Conservation (phyloP, 148 eudicot genomes). For the Heliosperma pusillum region DNA sequence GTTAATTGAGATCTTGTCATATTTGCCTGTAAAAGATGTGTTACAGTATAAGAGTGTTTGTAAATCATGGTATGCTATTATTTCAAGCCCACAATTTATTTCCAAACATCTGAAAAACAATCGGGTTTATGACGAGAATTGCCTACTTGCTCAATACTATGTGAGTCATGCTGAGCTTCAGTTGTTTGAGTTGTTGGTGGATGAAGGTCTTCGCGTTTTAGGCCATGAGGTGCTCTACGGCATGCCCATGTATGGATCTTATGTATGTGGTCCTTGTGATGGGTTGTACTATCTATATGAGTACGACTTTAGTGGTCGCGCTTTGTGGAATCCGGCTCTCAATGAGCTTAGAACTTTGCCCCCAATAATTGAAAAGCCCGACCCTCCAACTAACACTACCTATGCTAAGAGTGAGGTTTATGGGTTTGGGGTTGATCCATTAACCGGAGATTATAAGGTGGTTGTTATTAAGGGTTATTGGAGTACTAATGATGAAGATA, state of each 20-base stretch:
- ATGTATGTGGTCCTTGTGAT: not conserved
- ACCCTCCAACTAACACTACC: not conserved
- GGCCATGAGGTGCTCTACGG: not conserved
- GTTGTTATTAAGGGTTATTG: not conserved
- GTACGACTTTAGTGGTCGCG: not conserved
- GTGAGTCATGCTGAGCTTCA: not conserved
- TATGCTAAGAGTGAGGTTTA: not conserved
- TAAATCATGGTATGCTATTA: not conserved
- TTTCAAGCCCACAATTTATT: not conserved
- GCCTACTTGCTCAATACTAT: not conserved
- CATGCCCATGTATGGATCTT: not conserved
- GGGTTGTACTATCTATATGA: not conserved
- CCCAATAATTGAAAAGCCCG: not conserved
- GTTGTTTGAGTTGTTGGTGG: constrained; percentile 4
- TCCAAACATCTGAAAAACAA: not conserved
- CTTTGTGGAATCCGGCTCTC: not conserved
- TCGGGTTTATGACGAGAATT: not conserved
- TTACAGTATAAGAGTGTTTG: not conserved
- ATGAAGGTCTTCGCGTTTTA: constrained; percentile 3
- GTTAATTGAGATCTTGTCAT: not conserved
- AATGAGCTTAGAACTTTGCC: not conserved
- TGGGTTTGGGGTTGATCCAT: not conserved
- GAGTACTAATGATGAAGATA: not conserved
- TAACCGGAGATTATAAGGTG: not conserved
- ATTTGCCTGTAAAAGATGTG: not conserved